Percentiles rank a stretch among this genome's conserved stretches.
Conservation (phyloP, 495 filamentous ascomycete genomes). For the Aspergillus coremiiformis region DNA sequence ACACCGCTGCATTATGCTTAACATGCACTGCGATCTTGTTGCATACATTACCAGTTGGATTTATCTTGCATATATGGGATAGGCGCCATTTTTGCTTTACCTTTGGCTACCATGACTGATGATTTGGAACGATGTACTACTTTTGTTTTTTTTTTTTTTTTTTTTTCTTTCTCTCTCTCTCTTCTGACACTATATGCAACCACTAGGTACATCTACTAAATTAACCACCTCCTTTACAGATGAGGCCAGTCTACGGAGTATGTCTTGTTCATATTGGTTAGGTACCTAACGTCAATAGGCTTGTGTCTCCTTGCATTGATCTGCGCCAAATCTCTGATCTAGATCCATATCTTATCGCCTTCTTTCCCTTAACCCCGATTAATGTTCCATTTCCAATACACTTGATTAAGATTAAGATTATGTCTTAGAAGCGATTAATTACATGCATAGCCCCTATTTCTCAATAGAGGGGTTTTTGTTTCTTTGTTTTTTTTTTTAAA, state of each 20-base stretch:
- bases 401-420: background rate
- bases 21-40: background rate
- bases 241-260: background rate
- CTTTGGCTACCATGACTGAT: conserved; percentile 3
- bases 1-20: background rate
- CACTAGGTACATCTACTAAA: too few relatives aligned
- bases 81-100: conserved; percentile 1
- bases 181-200: background rate
- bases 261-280: background rate
- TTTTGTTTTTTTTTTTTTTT: background rate
- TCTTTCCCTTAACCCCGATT: background rate
- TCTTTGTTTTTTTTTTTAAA: too few relatives aligned
- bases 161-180: background rate
- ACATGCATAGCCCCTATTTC: background rate
- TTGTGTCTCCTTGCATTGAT: conserved; percentile 11
- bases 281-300: conserved; percentile 1
- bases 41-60: background rate
- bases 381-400: background rate
- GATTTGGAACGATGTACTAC: conserved; percentile 6
- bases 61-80: background rate
- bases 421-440: background rate
- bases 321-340: background rate
- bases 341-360: conserved; percentile 8
- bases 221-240: background rate
- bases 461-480: conserved; percentile 6